Base-by-base conservation (phyloP, 805 yeast species). In the Candida taoyuanica region DNA sequence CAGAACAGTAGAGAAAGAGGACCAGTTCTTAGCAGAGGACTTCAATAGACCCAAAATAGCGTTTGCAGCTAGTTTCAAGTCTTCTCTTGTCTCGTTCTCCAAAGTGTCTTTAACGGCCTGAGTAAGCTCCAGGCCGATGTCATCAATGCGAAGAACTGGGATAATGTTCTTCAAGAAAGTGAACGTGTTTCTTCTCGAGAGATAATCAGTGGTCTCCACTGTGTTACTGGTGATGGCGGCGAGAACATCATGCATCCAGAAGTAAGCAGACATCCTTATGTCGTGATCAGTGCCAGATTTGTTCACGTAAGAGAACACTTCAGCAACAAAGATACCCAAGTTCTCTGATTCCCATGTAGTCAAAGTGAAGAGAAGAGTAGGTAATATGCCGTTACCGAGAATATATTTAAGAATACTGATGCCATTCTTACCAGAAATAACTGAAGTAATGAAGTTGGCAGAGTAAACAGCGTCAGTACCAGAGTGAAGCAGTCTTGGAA, bases 271-370 rank as follows among this genome's bases (percentile, higher is more conserved):
- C 8, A 55, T 59, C 18, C 71, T 62, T 50, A 64, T 68, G 3
- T 35, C 47, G n/a, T 39, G 44, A 3, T 47, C 34, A 2, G 46
- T 31, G 0, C 49, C 59, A 11, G 60, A 59, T n/a, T 51, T 42
- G 39, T 74, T 72, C 30, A 81, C 63, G 17, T 59, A 60, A 6
- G 56, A 61, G 30, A 86, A 61, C 1, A 83, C 44, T 17, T 75
- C 78, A 18, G 75, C 66, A 48, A 76, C 74, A 48, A 89, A 88
- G 11, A 85, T 59, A 4, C 95, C 95, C 27, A 88, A 58, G 53
- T 85, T 84, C 49, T 88, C 95, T 2, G 95, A 79, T 53, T 89
- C 96, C 4, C 69, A 60, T 0, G 85, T 71, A 0, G 96, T 84
- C 37, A 78, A 73, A 2, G 91, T 76, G 49, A 74, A 81, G 11